These are phyloP conservation scores for Luffa acutangula DNA, from an alignment of 306 rosid genomes.

Conservation along the genomic window DNA sequence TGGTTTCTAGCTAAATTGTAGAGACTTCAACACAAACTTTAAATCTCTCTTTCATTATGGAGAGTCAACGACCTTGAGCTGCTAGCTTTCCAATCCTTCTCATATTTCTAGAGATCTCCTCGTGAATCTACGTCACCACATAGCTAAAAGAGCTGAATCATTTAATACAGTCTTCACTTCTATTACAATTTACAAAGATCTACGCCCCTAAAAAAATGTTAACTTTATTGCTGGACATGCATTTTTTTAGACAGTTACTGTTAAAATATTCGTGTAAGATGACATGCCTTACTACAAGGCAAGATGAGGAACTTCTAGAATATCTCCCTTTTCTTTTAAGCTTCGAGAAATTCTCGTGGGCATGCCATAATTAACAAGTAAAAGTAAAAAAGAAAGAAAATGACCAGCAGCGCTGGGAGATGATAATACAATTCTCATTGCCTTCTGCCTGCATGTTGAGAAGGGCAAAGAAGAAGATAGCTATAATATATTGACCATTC, in stretches of 20 bases:
- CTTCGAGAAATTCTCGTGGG: neutral
- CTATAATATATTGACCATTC: neutral
- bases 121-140: neutral
- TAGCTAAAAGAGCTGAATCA: neutral
- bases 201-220: neutral
- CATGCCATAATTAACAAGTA: neutral
- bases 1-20: neutral
- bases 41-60: neutral
- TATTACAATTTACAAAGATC: neutral
- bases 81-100: neutral
- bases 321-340: neutral
- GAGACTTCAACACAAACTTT: neutral
- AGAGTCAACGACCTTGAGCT: neutral
- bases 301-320: neutral
- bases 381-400: neutral
- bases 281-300: neutral
- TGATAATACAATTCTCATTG: neutral
- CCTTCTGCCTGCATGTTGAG: neutral
- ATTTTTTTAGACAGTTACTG: neutral
- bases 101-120: neutral
- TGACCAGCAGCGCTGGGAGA: neutral
- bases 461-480: neutral
- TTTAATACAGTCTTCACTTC: neutral
- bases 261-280: neutral
- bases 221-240: neutral